Percentiles rank a stretch among this genome's conserved stretches.
Conservation (phyloP, 352 stramenopile species). For the Phytophthora fragariae region DNA sequence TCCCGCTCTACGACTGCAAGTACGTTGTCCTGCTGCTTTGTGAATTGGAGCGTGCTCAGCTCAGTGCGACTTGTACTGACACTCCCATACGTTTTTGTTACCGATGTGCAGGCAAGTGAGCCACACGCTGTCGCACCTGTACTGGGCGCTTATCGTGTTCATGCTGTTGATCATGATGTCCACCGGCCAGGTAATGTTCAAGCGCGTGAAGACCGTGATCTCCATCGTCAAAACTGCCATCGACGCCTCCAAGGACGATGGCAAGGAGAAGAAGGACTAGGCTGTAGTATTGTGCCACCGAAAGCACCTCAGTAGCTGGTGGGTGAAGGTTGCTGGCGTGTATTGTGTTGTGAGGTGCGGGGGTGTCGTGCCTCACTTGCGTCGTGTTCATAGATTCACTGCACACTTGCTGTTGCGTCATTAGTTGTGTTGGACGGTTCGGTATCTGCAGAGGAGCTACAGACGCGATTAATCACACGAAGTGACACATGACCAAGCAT, state of each 20-base stretch:
- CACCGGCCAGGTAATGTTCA: constrained; percentile 88
- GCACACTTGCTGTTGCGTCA: neutral
- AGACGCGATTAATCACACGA: too few relatives aligned
- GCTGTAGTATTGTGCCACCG: constrained; percentile 17
- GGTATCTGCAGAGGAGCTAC: too few relatives aligned
- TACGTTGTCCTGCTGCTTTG: constrained; percentile 50
- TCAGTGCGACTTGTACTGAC: constrained; percentile 7
- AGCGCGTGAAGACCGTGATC: constrained; percentile 80
- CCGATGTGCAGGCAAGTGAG: constrained; percentile 75
- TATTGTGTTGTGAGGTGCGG: constrained; percentile 20
- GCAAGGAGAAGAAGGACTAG: constrained; percentile 77
- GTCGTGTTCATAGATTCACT: constrained; percentile 42
- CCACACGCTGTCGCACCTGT: constrained; percentile 84
- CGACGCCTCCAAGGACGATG: constrained; percentile 53
- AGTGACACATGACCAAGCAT: neutral
- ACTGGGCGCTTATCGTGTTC: constrained; percentile 90
- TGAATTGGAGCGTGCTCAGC: neutral
- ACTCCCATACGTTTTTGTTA: constrained; percentile 11
- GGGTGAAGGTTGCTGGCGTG: constrained; percentile 15
- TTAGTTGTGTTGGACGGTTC: too few relatives aligned
- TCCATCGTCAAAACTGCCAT: constrained; percentile 74
- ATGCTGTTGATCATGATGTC: constrained; percentile 88
- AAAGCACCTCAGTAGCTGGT: constrained; percentile 14
- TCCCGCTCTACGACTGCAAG: constrained; percentile 92
- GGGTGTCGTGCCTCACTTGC: constrained; percentile 13